Evolutionary conservation across 2,329 filamentous ascomycete genomes (phyloP).

Genomic region (Neocucurbitaria cava): DNA sequence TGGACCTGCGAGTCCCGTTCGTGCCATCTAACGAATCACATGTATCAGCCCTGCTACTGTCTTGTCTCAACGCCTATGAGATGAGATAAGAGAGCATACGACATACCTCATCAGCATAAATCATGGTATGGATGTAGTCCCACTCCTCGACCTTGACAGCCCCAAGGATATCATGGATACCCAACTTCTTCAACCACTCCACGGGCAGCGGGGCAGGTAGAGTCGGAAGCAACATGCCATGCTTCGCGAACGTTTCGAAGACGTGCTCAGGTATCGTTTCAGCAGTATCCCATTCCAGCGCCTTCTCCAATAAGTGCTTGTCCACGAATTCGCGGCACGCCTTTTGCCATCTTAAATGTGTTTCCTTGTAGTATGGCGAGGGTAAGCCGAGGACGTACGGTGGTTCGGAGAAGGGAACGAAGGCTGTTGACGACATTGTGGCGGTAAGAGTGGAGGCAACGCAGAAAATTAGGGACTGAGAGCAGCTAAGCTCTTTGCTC

Average conservation of each 20-base stretch:
- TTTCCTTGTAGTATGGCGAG: conserved; percentile 73
- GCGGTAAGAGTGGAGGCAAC: background rate
- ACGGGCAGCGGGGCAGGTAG: conserved; percentile 73
- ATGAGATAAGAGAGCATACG: background rate
- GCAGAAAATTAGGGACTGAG: background rate
- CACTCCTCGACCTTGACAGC: conserved; percentile 74
- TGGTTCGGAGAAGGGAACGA: conserved; percentile 74
- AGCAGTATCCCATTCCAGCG: conserved; percentile 73
- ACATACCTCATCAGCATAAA: conserved; percentile 70
- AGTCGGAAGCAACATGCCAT: conserved; percentile 74
- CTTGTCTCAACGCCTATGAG: background rate
- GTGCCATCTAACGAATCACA: conserved; percentile 60
- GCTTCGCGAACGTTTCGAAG: conserved; percentile 68
- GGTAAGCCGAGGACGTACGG: conserved; percentile 74
- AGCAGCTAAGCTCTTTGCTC: conserved; percentile 4
- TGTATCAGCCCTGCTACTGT: background rate
- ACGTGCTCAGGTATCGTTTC: conserved; percentile 70
- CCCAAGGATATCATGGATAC: conserved; percentile 71
- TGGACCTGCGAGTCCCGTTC: conserved; percentile 70
- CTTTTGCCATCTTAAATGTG: conserved; percentile 71
- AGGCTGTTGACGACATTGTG: conserved; percentile 40
- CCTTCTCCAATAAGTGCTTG: conserved; percentile 67
- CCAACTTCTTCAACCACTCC: conserved; percentile 69
- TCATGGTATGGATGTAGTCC: conserved; percentile 73
- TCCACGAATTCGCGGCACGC: conserved; percentile 71